Evolutionary conservation across 179 eudicot genomes (phyloP).

Genomic region (Beta macrorhiza): DNA sequence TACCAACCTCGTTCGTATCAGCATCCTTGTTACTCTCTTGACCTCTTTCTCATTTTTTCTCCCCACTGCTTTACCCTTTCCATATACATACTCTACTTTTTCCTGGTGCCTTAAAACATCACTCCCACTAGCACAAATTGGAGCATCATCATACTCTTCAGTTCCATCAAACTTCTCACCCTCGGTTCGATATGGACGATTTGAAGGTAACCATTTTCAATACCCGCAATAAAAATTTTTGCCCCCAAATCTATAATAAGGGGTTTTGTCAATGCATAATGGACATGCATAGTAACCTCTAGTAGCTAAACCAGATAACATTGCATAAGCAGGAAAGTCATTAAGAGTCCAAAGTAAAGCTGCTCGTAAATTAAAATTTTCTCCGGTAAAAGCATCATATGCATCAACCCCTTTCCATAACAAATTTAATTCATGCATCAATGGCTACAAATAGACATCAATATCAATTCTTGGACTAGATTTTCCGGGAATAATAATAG

Average conservation of each 20-base stretch:
- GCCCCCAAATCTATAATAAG: not conserved
- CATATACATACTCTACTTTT: slow-evolving; percentile 1
- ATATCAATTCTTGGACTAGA: too few relatives aligned
- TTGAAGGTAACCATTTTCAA: slow-evolving; percentile 7
- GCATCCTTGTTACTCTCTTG: too few relatives aligned
- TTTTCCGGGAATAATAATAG: too few relatives aligned
- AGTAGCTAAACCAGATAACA: slow-evolving; percentile 11
- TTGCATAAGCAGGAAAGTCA: too few relatives aligned
- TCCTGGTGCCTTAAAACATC: slow-evolving; percentile 10
- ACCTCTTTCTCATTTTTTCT: not conserved
- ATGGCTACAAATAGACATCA: too few relatives aligned
- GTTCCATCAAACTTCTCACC: slow-evolving; percentile 15
- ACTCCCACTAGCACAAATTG: not conserved
- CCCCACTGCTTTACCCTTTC: not conserved
- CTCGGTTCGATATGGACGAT: slow-evolving; percentile 2
- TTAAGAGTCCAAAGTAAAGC: too few relatives aligned
- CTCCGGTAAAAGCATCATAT: too few relatives aligned
- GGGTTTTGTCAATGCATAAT: not conserved
- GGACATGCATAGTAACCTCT: slow-evolving; percentile 13
- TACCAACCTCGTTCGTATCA: too few relatives aligned
- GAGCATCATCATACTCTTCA: not conserved
- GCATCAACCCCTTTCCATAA: too few relatives aligned
- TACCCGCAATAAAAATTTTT: not conserved
- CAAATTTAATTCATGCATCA: too few relatives aligned
- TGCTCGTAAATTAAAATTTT: too few relatives aligned